A percentile compares a stretch with the other conserved stretches of the same genome.
Evolutionary conservation across 2,329 filamentous ascomycete species (phyloP).

Genomic region (Fusarium coicis): DNA sequence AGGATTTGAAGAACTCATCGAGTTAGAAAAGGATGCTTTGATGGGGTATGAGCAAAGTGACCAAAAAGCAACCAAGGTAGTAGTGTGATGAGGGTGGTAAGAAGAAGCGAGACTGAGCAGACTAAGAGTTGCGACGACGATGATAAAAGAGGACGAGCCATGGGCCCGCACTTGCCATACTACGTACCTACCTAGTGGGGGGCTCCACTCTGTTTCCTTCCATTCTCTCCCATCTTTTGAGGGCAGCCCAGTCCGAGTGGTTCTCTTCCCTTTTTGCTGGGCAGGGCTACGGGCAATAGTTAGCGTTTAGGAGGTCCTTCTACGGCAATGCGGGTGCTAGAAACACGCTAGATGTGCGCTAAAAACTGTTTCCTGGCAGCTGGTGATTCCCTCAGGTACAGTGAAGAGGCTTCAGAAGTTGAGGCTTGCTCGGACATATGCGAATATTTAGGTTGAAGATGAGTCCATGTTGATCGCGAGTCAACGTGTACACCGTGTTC

Average conservation of each 20-base stretch:
- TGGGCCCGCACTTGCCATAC: slow-evolving; percentile 17
- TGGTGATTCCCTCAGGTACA: slow-evolving; percentile 21
- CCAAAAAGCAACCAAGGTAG: slow-evolving; percentile 24
- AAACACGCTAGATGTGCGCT: slow-evolving; percentile 34
- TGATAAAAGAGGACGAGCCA: slow-evolving; percentile 44
- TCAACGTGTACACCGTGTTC: background rate
- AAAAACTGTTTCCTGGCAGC: slow-evolving; percentile 29
- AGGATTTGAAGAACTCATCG: slow-evolving; percentile 37
- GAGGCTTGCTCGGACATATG: background rate
- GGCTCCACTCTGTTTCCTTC: slow-evolving; percentile 29
- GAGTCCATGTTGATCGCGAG: background rate
- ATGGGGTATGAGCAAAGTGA: slow-evolving; percentile 17
- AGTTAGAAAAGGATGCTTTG: slow-evolving; percentile 19
- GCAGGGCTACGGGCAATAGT: slow-evolving; percentile 8
- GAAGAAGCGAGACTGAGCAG: slow-evolving; percentile 35
- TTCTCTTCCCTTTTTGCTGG: slow-evolving; percentile 9
- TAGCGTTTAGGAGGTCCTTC: slow-evolving; percentile 10
- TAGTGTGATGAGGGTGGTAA: slow-evolving; percentile 30
- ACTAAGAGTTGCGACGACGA: slow-evolving; percentile 41
- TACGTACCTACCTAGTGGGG: slow-evolving; percentile 39
- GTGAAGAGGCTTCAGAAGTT: background rate
- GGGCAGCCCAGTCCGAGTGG: background rate
- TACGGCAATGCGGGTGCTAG: slow-evolving; percentile 29
- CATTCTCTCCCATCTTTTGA: slow-evolving; percentile 1
- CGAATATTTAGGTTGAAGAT: slow-evolving; percentile 3